Conservation (phyloP, 495 filamentous ascomycete species). For the Aspergillus campestris region DNA sequence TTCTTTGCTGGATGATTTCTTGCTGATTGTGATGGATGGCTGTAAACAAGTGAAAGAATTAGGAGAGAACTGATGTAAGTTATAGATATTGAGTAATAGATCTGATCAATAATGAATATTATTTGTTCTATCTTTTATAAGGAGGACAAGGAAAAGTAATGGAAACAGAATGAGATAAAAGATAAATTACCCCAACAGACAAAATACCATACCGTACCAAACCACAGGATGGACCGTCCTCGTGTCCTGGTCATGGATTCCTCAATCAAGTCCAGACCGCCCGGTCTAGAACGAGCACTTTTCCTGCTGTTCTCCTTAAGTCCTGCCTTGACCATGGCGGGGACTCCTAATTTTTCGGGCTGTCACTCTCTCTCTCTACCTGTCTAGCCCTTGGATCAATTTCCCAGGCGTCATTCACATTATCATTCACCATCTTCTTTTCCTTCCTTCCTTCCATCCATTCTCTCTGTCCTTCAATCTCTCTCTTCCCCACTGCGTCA, state of each 20-base stretch:
- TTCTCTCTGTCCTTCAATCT: slow-evolving; percentile 7
- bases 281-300: slow-evolving; percentile 18
- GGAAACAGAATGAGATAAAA: too few species aligned
- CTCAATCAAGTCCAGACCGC: slow-evolving; percentile 12
- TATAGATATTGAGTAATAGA: too few species aligned
- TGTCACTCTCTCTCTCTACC: slow-evolving; percentile 2
- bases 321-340: too few species aligned
- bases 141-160: too few species aligned
- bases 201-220: too few species aligned
- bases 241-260: slow-evolving; percentile 22
- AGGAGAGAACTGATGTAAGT: too few species aligned
- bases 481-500: slow-evolving; percentile 14
- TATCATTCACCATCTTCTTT: slow-evolving; percentile 4
- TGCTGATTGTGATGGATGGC: too few species aligned
- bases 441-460: slow-evolving; percentile 10
- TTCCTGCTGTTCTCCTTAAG: neutral
- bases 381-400: slow-evolving; percentile 10
- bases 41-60: too few species aligned
- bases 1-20: neutral
- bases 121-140: too few species aligned
- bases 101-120: too few species aligned
- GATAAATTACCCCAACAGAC: too few species aligned
- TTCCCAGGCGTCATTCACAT: slow-evolving; percentile 8
- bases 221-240: slow-evolving; percentile 2
- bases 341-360: neutral